Evolutionary conservation across 441 rosid genomes (phyloP), one percentile per base, ranked within the genome.

Genomic region (Brassica balearica): DNA sequence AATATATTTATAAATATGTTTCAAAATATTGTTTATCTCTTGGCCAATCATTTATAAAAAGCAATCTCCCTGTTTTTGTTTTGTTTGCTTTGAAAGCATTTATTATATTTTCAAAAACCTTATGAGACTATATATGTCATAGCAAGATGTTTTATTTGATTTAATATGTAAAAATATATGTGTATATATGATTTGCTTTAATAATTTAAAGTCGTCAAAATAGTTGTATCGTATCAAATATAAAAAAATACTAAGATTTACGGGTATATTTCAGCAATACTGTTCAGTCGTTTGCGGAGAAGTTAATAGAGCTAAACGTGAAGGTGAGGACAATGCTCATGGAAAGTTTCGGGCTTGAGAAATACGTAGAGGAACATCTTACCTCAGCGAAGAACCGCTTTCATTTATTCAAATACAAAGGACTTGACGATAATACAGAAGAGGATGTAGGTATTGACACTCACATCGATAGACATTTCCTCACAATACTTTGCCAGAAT

Each of bases 391-490:
- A 22, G 29, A 89, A 90, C 79, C 91, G 87, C 66, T 84, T 90
- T 65, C 84, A 83, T 2, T 69, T 89, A 17, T 4, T 86, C 56
- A 89, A 89, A 65, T 87, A 87, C 62, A 85, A 19, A 8, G 80
- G 88, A 2, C 68, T 38, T 2, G 73, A 5, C 2, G 51, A 51
- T 82, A 85, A 74, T 29, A 27, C 34, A 27, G 6, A 76, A 8
- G 84, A 20, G 73, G 77, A 64, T 41, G 74, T 19, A 85, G 84
- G 12, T 70, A 75, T 62, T 23, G 77, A 19, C 65, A 86, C 73
- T 74, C 93, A 89, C 65, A 89, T 91, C 0, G 95, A 90, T 73
- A 88, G 89, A 84, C 84, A 88, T 71, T 86, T 89, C 82, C 46
- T 77, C 14, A 81, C 87, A 2, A 83, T 84, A 75, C 82, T 88